Evolutionary conservation across 2,329 filamentous ascomycete species (phyloP), one percentile per base, ranked within the genome.

Genomic region (Pestalotiopsis sp.): DNA sequence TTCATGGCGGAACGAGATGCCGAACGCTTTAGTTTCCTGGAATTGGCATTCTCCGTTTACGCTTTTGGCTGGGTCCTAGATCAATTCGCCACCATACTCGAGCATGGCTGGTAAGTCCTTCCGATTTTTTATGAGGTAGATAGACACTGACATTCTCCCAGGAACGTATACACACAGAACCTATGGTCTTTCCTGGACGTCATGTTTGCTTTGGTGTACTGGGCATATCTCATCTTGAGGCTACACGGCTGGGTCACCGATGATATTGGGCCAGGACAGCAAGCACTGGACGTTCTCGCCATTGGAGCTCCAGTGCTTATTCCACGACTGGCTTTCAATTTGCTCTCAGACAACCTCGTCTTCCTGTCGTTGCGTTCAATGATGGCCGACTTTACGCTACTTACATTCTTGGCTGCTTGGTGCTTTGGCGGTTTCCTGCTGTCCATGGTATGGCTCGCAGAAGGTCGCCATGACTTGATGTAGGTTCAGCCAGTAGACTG

Each of bases 171-270:
- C 75, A 94, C 93, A 0, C 93, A 97, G 77, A 95, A 96, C 73
- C 82, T 97, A 3, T 97, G 93, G 93, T 94, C 93, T 0, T 96
- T 97, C 75, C 86, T 97, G 17, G 93, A 96, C 77, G 90, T 95
- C 61, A 89, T 89, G 4, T 97, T 95, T 75, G 87, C 90, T n/a
- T 74, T 85, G 57, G 91, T 96, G 39, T 96, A 93, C 76, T 82
- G 86, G 73, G 80, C 85, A 17, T 96, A 95, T 77, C 82, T 94
- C 6, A 78, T 87, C 36, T 78, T 95, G 39, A 91, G 93, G 4
- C 80, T 93, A 14, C 87, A 91, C 73, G 91, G 91, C 39, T 87
- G 88, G 79, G 81, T 84, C 12, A 83, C 80, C 1, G 84, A 80
- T 3, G 81, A 85, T 9, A 73, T 83, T 3, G 83, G 81, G 3